Percentiles rank a stretch among this genome's conserved stretches.
These are phyloP conservation scores for Cyberlindnera misumaiensis DNA, from an alignment of 805 yeast genomes.

Conservation along the genomic window DNA sequence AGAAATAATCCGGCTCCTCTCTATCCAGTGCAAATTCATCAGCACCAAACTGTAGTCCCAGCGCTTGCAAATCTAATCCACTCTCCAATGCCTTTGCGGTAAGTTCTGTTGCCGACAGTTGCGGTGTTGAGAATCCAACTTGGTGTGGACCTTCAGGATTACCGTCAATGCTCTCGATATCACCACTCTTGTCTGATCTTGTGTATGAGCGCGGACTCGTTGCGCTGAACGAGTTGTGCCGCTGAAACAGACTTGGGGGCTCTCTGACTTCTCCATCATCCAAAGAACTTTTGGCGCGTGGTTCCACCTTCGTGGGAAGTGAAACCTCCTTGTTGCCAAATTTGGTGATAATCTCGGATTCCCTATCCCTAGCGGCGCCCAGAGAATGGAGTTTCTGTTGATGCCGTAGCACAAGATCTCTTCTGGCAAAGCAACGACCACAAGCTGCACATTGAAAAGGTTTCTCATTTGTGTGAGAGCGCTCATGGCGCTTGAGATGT, in stretches of 20 bases:
- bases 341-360: constrained; percentile 31
- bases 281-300: constrained; percentile 5
- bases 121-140: constrained; percentile 81
- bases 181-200: constrained; percentile 5
- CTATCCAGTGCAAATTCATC: constrained; percentile 17
- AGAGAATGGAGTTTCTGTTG: constrained; percentile 83
- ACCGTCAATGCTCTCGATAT: constrained; percentile 5
- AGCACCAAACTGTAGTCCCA: constrained; percentile 27
- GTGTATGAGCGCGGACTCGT: constrained; percentile 32
- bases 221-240: constrained; percentile 40
- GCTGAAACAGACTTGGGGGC: constrained; percentile 22
- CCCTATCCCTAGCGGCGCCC: constrained; percentile 30
- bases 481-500: constrained; percentile 87
- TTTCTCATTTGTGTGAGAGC: constrained; percentile 92
- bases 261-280: constrained; percentile 3
- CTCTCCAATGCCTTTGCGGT: constrained; percentile 26
- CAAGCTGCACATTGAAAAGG: constrained; percentile 96
- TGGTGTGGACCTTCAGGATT: constrained; percentile 51
- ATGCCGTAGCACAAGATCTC: constrained; percentile 84
- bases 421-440: constrained; percentile 90
- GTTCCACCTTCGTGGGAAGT: constrained; percentile 25
- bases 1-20: constrained; percentile 8
- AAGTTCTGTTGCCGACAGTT: constrained; percentile 44
- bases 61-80: constrained; percentile 31
- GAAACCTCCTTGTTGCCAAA: constrained; percentile 33